Base-by-base conservation (phyloP, 2,329 filamentous ascomycete species). In the Fusarium goolgardi region DNA sequence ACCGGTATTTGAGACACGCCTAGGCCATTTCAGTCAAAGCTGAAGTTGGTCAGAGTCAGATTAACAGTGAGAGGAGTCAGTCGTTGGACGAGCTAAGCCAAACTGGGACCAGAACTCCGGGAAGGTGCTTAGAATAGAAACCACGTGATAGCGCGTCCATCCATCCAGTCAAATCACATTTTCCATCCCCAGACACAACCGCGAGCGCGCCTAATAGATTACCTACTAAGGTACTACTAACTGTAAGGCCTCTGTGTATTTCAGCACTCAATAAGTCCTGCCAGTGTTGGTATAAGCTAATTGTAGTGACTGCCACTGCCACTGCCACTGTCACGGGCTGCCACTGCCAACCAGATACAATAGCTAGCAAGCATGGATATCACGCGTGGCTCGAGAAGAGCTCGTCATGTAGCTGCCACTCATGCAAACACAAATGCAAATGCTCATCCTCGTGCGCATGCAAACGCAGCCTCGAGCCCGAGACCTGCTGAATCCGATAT, bases 371-470 rank as follows among this genome's bases (percentile, higher is more conserved):
- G 20, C 23, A 70, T 70, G 67, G 67, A 70, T 29, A 53, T 70
- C n/a, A 67, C 67, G 15, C 67, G 67, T 55, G 67, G 67, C 8
- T 64, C 67, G 29, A 54, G 67, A 40, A 67, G 67, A 67, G 63
- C 67, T 46, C 59, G 67, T 27, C 59, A 70, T 61, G 67, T 70
- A 70, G 67, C 67, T 53, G 66, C 65, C 40, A 40, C 51, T 35
- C 63, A 67, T 60, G 57, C 50, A 50, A 59, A 55, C 35, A 27
- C 59, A 29, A 63, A 37, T n/a, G 16, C 61, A 45, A 67, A 43
- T 52, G 39, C 65, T 50, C 18, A 51, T 31, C 18, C 51, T 31
- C 51, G 32, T 54, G 39, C 32, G 32, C 34, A 54, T 43, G 23
- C 46, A 34, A 61, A 60, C 45, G 41, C 41, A 21, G 54, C 64